A percentile compares a stretch with the other conserved stretches of the same genome.
phyloP scores from a whole-genome alignment of 495 filamentous ascomycete species.

The Parmelia sp. region DNA sequence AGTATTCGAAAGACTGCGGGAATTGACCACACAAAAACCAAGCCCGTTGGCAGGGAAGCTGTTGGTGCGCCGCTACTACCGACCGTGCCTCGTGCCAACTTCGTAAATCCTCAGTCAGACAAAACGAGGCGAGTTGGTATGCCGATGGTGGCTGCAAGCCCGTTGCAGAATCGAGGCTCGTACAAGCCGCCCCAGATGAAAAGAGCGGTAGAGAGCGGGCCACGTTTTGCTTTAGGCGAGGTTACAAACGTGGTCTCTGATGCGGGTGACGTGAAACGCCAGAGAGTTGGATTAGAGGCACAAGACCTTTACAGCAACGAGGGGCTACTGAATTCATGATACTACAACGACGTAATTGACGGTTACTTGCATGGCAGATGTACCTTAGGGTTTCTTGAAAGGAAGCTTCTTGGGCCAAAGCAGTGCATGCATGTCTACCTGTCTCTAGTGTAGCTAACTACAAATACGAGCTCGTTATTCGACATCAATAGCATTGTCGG shows the following conservation, averaged over 20 bases:
- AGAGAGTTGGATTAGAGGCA: constrained; percentile 11
- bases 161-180: constrained; percentile 49
- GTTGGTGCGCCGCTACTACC: constrained; percentile 35
- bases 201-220: constrained; percentile 33
- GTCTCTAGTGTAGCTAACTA: constrained; percentile 1
- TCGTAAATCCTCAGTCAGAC: constrained; percentile 66
- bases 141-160: constrained; percentile 51
- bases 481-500: neutral
- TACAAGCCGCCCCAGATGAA: constrained; percentile 59
- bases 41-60: constrained; percentile 50
- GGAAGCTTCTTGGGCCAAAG: neutral
- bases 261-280: constrained; percentile 23
- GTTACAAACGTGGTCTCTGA: constrained; percentile 32
- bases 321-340: constrained; percentile 6
- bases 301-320: neutral
- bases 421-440: neutral
- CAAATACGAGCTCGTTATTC: neutral
- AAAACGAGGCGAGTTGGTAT: constrained; percentile 66
- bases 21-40: constrained; percentile 71
- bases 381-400: constrained; percentile 13
- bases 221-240: constrained; percentile 41
- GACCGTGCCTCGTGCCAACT: constrained; percentile 40
- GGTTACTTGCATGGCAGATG: constrained; percentile 5
- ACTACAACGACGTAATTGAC: neutral
- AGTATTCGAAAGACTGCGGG: constrained; percentile 85